phyloP scores from a whole-genome alignment of 768 basidiomycete genomes.

The Strobilomyces echinocephalus region DNA sequence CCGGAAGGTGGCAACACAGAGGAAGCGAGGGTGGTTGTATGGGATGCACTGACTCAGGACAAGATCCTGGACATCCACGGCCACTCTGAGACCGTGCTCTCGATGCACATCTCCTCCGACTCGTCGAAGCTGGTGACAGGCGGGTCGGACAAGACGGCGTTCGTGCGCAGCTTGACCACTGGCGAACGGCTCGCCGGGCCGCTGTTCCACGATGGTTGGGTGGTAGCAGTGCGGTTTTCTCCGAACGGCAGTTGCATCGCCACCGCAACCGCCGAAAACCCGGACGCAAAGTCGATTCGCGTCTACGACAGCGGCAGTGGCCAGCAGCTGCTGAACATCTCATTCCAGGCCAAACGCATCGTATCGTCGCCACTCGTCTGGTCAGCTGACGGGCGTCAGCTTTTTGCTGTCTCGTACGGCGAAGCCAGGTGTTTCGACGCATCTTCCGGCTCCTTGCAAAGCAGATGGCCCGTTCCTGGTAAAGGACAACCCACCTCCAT shows the following conservation, averaged over 20 bases:
- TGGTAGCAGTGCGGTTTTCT: constrained; percentile 3
- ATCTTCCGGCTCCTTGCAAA: not conserved
- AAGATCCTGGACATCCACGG: not conserved
- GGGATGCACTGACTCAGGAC: not conserved
- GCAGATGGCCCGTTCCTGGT: not conserved
- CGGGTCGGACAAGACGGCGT: not conserved
- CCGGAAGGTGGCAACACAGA: not conserved
- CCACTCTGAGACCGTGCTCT: not conserved
- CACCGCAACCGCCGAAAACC: not conserved
- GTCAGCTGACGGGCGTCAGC: not conserved
- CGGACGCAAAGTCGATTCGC: not conserved
- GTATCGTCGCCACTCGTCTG: not conserved
- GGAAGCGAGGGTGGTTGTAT: not conserved
- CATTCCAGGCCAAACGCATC: not conserved
- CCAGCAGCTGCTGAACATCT: not conserved
- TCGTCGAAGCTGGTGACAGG: not conserved
- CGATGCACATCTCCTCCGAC: not conserved
- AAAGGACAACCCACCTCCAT: not conserved
- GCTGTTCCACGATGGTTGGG: not conserved
- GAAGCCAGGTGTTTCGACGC: not conserved
- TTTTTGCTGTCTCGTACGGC: not conserved
- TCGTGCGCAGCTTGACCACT: not conserved
- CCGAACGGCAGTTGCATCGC: not conserved
- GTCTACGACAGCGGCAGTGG: not conserved
- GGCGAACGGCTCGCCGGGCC: constrained; percentile 1